Evolutionary conservation across 2,329 filamentous ascomycete genomes (phyloP).

Genomic region (Hypocrella siamensis): DNA sequence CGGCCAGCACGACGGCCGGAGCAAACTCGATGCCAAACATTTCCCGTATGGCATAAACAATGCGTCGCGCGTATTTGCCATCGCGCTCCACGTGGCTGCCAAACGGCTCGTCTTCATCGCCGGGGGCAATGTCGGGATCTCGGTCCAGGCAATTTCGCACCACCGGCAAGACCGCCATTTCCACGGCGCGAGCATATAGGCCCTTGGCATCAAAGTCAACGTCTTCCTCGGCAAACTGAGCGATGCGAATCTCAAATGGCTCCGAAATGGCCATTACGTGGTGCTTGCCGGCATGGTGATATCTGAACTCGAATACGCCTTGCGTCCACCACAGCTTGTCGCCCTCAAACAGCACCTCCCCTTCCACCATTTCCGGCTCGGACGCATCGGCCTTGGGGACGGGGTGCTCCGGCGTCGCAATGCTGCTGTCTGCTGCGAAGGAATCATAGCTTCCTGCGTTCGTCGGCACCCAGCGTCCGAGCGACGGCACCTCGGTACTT

Average conservation of each 20-base stretch:
- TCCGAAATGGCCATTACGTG: conserved; percentile 87
- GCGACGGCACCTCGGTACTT: conserved; percentile 65
- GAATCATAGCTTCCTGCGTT: conserved; percentile 64
- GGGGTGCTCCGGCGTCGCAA: conserved; percentile 52
- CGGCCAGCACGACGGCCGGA: conserved; percentile 77
- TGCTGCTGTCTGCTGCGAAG: conserved; percentile 57
- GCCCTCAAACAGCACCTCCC: conserved; percentile 75
- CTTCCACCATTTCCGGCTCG: conserved; percentile 47
- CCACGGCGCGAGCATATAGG: conserved; percentile 53
- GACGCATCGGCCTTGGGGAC: conserved; percentile 34
- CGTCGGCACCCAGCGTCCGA: conserved; percentile 80
- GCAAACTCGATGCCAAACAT: conserved; percentile 98
- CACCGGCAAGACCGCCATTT: conserved; percentile 63
- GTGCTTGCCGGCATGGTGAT: conserved; percentile 87
- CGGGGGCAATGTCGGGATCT: conserved; percentile 79
- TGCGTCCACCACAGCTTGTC: conserved; percentile 97
- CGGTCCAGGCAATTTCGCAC: conserved; percentile 87
- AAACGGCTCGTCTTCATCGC: conserved; percentile 64
- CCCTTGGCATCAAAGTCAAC: conserved; percentile 43
- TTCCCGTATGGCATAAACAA: conserved; percentile 87
- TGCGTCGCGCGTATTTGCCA: conserved; percentile 72
- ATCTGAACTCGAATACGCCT: conserved; percentile 91
- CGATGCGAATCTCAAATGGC: conserved; percentile 81
- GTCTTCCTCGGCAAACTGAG: conserved; percentile 64
- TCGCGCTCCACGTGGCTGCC: conserved; percentile 75